phyloP scores from a whole-genome alignment of 2,329 filamentous ascomycete genomes.

The Fusarium torreyae region DNA sequence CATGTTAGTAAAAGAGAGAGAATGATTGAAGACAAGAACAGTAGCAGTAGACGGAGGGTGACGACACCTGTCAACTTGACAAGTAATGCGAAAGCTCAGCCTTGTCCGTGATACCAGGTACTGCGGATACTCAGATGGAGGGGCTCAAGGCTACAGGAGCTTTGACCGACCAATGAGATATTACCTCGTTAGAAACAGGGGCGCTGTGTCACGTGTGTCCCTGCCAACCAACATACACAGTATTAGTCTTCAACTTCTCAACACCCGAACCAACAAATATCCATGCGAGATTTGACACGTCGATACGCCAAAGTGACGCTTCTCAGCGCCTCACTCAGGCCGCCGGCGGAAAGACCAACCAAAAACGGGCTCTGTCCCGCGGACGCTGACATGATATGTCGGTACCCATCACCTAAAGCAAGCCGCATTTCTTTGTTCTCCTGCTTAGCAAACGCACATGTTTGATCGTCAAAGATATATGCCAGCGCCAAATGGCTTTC shows the following conservation, averaged over 20 bases:
- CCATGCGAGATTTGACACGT: conserved; percentile 8
- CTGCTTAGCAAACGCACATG: conserved; percentile 44
- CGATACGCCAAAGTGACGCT: neutral
- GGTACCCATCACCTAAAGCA: conserved; percentile 35
- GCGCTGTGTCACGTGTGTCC: conserved; percentile 33
- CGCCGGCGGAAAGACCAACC: conserved; percentile 21
- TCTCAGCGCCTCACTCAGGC: conserved; percentile 32
- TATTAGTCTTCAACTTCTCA: conserved; percentile 27
- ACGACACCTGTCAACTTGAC: conserved; percentile 46
- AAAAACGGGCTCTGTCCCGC: conserved; percentile 24
- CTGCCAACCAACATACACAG: conserved; percentile 20
- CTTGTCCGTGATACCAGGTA: conserved; percentile 43
- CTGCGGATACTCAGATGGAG: conserved; percentile 19
- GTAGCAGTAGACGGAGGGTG: conserved; percentile 14
- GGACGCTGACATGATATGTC: conserved; percentile 24
- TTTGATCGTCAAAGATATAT: conserved; percentile 31
- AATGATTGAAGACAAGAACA: conserved; percentile 9
- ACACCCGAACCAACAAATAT: conserved; percentile 3
- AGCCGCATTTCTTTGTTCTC: conserved; percentile 50
- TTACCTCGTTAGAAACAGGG: conserved; percentile 13
- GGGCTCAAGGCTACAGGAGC: conserved; percentile 17
- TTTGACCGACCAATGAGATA: conserved; percentile 35
- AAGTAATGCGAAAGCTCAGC: conserved; percentile 41
- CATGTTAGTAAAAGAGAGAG: conserved; percentile 24
- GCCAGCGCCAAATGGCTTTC: conserved; percentile 31